These are phyloP conservation scores for Aurantiochytrium sp. DNA, from an alignment of 108 stramenopile species.

Conservation along the genomic window DNA sequence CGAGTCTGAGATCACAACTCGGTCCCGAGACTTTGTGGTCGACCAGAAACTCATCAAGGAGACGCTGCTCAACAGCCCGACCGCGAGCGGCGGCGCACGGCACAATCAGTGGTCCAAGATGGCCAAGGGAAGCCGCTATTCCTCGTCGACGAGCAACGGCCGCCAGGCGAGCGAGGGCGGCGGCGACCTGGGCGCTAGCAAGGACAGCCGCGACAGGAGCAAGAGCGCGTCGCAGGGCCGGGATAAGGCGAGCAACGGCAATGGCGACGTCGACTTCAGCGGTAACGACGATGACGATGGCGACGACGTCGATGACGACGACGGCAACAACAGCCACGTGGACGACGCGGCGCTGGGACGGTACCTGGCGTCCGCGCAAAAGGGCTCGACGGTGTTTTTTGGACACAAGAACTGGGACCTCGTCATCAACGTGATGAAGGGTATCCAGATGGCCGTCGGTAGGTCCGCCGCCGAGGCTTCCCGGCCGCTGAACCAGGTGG, in stretches of 20 bases:
- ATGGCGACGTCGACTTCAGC: too few relatives aligned
- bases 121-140: neutral
- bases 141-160: neutral
- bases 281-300: neutral
- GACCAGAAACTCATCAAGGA: neutral
- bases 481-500: neutral
- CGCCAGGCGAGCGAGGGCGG: too few relatives aligned
- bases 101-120: neutral
- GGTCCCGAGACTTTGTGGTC: neutral
- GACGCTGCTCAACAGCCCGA: neutral
- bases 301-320: neutral
- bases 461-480: slow-evolving; percentile 7
- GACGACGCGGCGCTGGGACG: neutral
- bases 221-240: too few relatives aligned
- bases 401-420: slow-evolving; percentile 15
- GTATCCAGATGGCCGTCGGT: slow-evolving; percentile 24
- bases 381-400: slow-evolving; percentile 18
- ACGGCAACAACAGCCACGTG: neutral
- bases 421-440: slow-evolving; percentile 20
- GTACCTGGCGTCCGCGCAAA: neutral
- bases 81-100: neutral
- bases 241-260: too few relatives aligned
- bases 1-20: neutral
- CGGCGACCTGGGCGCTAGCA: too few relatives aligned
- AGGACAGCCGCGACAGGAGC: too few relatives aligned